Percentiles rank a stretch among this genome's conserved stretches.
Conservation (phyloP, 306 rosid species). For the Pterocarpus santalinus region DNA sequence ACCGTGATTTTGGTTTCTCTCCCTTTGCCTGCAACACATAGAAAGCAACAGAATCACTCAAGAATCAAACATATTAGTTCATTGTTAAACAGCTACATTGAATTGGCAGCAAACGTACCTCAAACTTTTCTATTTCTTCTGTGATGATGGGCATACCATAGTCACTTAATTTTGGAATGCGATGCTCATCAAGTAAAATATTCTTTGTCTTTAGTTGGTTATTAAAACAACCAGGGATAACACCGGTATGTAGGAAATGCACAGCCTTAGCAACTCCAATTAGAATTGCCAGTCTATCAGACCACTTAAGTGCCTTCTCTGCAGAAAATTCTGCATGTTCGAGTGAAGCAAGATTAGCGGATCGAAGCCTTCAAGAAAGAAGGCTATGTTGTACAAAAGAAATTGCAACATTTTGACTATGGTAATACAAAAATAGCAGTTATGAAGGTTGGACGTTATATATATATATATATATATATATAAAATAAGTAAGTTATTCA, state of each 20-base stretch:
- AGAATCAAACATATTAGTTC: slow-evolving; percentile 10
- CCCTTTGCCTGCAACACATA: slow-evolving; percentile 65
- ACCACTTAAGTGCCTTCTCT: slow-evolving; percentile 75
- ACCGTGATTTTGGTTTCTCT: slow-evolving; percentile 70
- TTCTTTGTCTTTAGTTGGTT: slow-evolving; percentile 71
- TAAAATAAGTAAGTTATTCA: too few relatives aligned
- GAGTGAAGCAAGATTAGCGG: slow-evolving; percentile 41
- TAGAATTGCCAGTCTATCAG: slow-evolving; percentile 76
- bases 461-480: too few relatives aligned
- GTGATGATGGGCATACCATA: slow-evolving; percentile 70
- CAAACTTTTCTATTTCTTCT: slow-evolving; percentile 64
- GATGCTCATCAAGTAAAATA: slow-evolving; percentile 77
- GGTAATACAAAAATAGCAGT: background rate
- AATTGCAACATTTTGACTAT: too few relatives aligned
- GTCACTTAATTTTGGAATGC: slow-evolving; percentile 79
- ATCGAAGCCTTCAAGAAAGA: slow-evolving; percentile 8
- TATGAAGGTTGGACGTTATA: slow-evolving; percentile 6
- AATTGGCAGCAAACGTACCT: slow-evolving; percentile 54
- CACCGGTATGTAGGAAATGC: slow-evolving; percentile 85
- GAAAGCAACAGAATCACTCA: slow-evolving; percentile 33
- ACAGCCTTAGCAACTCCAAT: slow-evolving; percentile 89
- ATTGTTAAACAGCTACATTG: slow-evolving; percentile 20
- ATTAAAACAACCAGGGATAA: slow-evolving; percentile 78
- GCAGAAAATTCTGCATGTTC: slow-evolving; percentile 62
- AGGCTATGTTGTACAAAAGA: background rate